phyloP scores from a whole-genome alignment of 139 green algal genomes.

The Marvania coccoides region DNA sequence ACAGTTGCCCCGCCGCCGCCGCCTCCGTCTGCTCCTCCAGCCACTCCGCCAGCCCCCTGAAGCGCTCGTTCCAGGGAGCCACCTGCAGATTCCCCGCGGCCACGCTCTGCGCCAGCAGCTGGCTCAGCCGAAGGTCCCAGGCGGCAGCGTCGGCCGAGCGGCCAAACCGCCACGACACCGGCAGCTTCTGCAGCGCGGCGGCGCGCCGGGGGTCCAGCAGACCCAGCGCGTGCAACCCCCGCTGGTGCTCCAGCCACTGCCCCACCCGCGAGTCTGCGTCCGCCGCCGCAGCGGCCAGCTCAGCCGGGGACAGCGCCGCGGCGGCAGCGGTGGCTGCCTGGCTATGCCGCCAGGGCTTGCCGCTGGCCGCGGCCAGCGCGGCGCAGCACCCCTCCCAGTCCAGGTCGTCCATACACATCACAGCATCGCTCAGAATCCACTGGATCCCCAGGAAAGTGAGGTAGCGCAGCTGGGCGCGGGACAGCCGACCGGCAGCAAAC shows the following conservation, averaged over 20 bases:
- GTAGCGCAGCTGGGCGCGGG: slow-evolving; percentile 34
- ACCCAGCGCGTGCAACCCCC: slow-evolving; percentile 28
- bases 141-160: neutral
- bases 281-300: neutral
- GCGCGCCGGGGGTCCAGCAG: slow-evolving; percentile 11
- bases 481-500: slow-evolving; percentile 26
- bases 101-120: slow-evolving; percentile 27
- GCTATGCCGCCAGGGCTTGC: too few species aligned
- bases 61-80: neutral
- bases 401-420: neutral
- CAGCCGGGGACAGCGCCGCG: too few species aligned
- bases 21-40: slow-evolving; percentile 4
- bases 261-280: neutral
- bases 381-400: neutral
- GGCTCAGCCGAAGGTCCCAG: slow-evolving; percentile 23
- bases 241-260: slow-evolving; percentile 41
- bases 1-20: slow-evolving; percentile 8
- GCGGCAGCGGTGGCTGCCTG: too few species aligned
- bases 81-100: slow-evolving; percentile 10
- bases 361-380: neutral
- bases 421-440: slow-evolving; percentile 1
- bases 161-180: neutral
- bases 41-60: slow-evolving; percentile 16
- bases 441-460: slow-evolving; percentile 33
- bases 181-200: neutral